Percentiles rank a stretch among this genome's conserved stretches.
Conservation (phyloP, 139 green algal species). For the Chlamydomonas sphaeroides region DNA sequence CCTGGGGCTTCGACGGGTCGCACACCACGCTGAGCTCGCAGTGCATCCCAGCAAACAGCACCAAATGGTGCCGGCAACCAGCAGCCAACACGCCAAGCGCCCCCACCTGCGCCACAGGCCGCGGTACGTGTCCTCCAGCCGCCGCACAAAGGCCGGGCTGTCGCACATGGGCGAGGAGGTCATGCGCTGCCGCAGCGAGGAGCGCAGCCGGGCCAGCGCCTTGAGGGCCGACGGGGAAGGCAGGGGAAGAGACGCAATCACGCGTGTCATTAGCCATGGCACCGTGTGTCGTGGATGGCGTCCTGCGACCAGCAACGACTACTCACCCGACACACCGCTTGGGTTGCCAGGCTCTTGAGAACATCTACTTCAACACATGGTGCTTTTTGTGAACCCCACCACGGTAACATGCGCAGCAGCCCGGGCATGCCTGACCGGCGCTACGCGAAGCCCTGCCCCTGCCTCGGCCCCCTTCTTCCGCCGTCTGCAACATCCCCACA, state of each 20-base stretch:
- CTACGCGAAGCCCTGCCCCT: neutral
- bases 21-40: neutral
- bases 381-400: no score
- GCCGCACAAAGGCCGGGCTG: constrained; percentile 70
- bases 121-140: constrained; percentile 83
- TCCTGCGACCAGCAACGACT: no score
- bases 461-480: no score
- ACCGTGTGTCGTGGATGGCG: no score
- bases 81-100: neutral
- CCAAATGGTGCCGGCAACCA: neutral
- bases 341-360: neutral
- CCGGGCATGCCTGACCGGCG: no score
- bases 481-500: no score
- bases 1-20: no score
- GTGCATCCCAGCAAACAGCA: neutral
- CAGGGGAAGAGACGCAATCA: neutral
- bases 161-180: constrained; percentile 85
- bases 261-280: neutral
- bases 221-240: neutral
- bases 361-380: no score
- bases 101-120: constrained; percentile 68
- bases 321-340: no score
- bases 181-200: constrained; percentile 81
- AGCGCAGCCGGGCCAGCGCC: constrained; percentile 71
- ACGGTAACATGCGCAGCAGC: no score